Base-by-base conservation (phyloP, 257 asterid species). In the Penstemon eatonii region DNA sequence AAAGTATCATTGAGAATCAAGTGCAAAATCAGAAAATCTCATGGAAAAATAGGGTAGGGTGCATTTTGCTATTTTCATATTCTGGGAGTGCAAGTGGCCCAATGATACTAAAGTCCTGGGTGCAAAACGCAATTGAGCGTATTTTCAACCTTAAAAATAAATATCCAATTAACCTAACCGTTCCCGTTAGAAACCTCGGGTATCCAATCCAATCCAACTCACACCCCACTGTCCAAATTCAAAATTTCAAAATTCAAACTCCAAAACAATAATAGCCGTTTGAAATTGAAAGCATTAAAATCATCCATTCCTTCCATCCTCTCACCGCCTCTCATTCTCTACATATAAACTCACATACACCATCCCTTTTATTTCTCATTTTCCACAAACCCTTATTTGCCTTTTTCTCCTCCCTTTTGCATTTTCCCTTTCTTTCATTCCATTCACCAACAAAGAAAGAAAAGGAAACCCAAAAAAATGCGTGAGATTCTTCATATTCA, bases 401-500 rank as follows among this genome's bases (percentile, higher is more conserved):
- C 33, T 25, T 25, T 56, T 11, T n/a, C 50, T 60, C 46, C 7
- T 60, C 50, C 37, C 7, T n/a, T 42, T 7, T 42, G 38, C 36
- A 3, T 9, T 0, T 39, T 60, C 33, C 66, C 25, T 60, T 60
- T 15, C 53, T 11, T 11, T 49, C 54, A 9, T 8, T 18, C 38
- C 11, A 55, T 7, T 7, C 54, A n/a, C 8, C 13, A 56, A 19
- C 8, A 39, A 19, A 56, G 33, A 54, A 3, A 4, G 41, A 56
- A 56, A 56, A 5, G 18, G 9, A 56, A 25, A 33, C 7, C 11
- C 41, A 56, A 36, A 61, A 62, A 63, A 63, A 63, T 63, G 68
- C 56, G 67, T 8, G 68, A 63, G 25, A 63, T 63, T 37, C 68
- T 63, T 63, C 68, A 63, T 43, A 63, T 63, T 19, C 68, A 63